Evolutionary conservation across 306 rosid species (phyloP).

Genomic region (Psophocarpus tetragonolobus): DNA sequence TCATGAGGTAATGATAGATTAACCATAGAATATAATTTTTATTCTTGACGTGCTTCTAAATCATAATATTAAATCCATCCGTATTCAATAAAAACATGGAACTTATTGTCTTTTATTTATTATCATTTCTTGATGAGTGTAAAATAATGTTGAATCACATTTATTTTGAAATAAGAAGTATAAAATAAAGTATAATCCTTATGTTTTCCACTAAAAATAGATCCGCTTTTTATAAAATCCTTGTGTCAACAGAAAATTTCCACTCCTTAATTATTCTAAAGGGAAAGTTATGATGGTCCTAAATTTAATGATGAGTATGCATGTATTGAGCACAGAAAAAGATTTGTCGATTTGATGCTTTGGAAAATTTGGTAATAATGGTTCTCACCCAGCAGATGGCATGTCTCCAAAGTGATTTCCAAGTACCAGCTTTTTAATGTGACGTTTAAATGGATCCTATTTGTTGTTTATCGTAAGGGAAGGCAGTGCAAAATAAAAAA

Average conservation of each 20-base stretch:
- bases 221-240: no score
- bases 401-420: not conserved
- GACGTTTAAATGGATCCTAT: not conserved
- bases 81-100: no score
- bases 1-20: no score
- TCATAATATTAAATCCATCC: no score
- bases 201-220: no score
- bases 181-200: no score
- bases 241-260: not conserved
- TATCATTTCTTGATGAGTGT: no score
- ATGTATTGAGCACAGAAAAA: conserved; percentile 1
- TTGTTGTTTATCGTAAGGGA: not conserved
- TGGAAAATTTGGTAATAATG: not conserved
- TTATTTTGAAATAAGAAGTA: no score
- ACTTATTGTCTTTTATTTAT: no score
- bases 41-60: no score
- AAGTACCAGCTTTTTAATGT: not conserved
- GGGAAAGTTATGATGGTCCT: not conserved
- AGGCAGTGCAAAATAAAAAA: not conserved
- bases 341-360: not conserved
- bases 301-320: conserved; percentile 7
- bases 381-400: not conserved
- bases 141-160: no score
- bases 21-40: no score
- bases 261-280: not conserved